A percentile compares a stretch with the other conserved stretches of the same genome.
These are phyloP conservation scores for Boletus coccyginus DNA, from an alignment of 768 basidiomycete species.

Conservation along the genomic window DNA sequence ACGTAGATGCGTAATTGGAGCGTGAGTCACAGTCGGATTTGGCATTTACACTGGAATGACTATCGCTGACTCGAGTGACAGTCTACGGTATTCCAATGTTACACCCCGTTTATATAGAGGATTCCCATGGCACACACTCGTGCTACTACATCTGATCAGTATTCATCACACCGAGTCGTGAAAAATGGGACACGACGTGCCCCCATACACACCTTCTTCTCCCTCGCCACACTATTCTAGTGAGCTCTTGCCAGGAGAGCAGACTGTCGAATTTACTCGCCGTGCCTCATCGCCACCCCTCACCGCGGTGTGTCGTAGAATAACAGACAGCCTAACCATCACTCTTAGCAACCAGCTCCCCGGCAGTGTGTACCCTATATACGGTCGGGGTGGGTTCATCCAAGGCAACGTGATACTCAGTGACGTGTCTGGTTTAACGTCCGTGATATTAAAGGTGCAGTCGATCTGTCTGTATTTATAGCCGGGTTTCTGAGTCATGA, in stretches of 20 bases:
- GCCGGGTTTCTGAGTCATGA: not conserved
- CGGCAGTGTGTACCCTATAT: constrained; percentile 20
- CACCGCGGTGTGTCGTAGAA: constrained; percentile 27
- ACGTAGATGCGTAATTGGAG: not conserved
- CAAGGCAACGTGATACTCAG: constrained; percentile 23
- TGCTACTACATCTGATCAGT: not conserved
- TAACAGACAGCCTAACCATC: constrained; percentile 27
- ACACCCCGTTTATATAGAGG: not conserved
- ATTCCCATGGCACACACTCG: not conserved
- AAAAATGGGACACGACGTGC: constrained; percentile 27
- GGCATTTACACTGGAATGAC: not conserved
- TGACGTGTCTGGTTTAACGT: constrained; percentile 7
- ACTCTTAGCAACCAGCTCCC: constrained; percentile 23
- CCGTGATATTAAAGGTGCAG: constrained; percentile 25
- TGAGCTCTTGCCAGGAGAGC: constrained; percentile 48
- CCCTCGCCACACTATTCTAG: constrained; percentile 56
- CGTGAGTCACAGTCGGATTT: not conserved
- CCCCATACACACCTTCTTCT: constrained; percentile 50
- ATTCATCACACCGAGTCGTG: not conserved
- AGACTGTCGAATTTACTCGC: constrained; percentile 45
- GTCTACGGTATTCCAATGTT: not conserved
- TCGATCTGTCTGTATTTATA: not conserved
- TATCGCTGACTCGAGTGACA: not conserved
- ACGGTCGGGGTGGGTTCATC: constrained; percentile 20
- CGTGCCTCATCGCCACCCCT: constrained; percentile 2